Base-by-base conservation (phyloP, 106 monocot genomes). In the Dioscorea alata region DNA sequence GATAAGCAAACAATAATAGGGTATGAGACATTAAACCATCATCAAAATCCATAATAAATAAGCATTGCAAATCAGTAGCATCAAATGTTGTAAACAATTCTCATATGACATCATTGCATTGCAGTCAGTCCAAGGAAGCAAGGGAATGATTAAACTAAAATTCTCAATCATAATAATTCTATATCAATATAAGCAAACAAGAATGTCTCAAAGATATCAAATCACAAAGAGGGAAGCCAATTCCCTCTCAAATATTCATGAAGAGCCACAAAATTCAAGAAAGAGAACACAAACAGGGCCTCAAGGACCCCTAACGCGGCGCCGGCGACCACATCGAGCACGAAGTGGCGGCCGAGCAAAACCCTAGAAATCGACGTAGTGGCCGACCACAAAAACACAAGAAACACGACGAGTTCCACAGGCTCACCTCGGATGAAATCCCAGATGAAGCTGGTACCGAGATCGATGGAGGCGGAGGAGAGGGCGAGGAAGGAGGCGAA, bases 311-410 rank as follows among this genome's bases (percentile, higher is more conserved):
- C 97, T 50, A 97, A 56, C 48, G 60, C 71, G 17, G 76, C 89
- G n/a, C 97, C 97, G 31, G 86, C 80, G 24, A 83, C 18, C 33
- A 97, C 92, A 67, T 97, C 97, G 13, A 79, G 51, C 15, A 87
- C 82, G 72, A 89, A 97, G 79, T 97, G 97, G 68, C 97, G 76
- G 4, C 97, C 97, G 1, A 92, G 86, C 33, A 92, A 63, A 60
- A 97, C 79, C 67, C 92, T 72, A 1, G 97, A 97, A n/a, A 34
- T 61, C 14, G 97, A 84, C 28, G 92, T 97, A 17, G 72, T 67
- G 2, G 67, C 66, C 19, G 92, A 82, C 97, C 97, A 97, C 0
- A 74, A 12, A 13, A 69, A 68, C 17, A 84, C 69, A 32, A 69
- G 19, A 34, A 53, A 6, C 22, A 70, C 17, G 18, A 83, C 49